phyloP scores from a whole-genome alignment of 768 basidiomycete genomes.

The Paxillus rubicundulus region DNA sequence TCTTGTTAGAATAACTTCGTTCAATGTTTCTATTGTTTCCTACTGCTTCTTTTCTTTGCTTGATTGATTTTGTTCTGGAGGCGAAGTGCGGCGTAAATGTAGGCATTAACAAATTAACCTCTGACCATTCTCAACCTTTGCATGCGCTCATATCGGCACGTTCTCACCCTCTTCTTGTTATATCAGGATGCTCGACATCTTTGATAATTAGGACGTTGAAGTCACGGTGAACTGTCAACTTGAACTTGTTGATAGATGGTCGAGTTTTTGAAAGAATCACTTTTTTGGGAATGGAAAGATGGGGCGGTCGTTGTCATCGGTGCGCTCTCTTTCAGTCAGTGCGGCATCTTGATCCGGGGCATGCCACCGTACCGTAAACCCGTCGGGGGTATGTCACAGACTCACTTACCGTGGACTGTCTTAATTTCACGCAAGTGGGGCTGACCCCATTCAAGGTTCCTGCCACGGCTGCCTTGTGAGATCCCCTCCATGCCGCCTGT shows the following conservation, averaged over 20 bases:
- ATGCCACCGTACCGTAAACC: constrained; percentile 69
- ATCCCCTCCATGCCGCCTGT: constrained; percentile 64
- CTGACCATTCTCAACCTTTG: constrained; percentile 43
- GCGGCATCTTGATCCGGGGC: constrained; percentile 64
- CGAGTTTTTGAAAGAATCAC: constrained; percentile 48
- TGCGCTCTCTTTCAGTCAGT: constrained; percentile 58
- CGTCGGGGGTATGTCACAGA: constrained; percentile 42
- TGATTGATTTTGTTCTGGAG: constrained; percentile 23
- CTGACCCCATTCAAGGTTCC: constrained; percentile 43
- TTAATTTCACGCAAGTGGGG: not conserved
- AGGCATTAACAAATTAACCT: not conserved
- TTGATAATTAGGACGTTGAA: constrained; percentile 71
- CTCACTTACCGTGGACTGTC: constrained; percentile 45
- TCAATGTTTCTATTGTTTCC: constrained; percentile 42
- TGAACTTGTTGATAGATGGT: constrained; percentile 13
- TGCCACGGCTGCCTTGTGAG: constrained; percentile 63
- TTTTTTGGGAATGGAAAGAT: constrained; percentile 61
- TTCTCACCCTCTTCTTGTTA: not conserved
- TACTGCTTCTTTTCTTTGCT: constrained; percentile 31
- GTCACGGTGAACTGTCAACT: constrained; percentile 10
- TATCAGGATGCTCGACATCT: constrained; percentile 38
- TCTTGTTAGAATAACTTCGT: constrained; percentile 50
- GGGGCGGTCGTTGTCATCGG: constrained; percentile 50
- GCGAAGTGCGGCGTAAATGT: constrained; percentile 58
- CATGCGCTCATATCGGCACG: constrained; percentile 68